phyloP scores from a whole-genome alignment of 495 filamentous ascomycete genomes.

The Neurospora discreta region DNA sequence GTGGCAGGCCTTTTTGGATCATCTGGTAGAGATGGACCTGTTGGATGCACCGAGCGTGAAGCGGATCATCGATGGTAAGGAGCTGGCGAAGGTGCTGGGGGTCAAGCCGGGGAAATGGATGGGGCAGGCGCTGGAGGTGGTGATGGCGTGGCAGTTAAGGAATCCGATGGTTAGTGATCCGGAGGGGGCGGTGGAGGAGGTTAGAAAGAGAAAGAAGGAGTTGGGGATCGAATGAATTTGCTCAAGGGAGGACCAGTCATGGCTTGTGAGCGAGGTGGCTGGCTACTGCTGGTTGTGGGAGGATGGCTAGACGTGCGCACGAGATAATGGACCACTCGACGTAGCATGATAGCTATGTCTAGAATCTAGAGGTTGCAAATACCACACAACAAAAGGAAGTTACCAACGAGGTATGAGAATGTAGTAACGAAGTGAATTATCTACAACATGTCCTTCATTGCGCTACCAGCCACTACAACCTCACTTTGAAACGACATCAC shows the following conservation, averaged over 20 bases:
- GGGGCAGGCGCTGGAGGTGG: constrained; percentile 55
- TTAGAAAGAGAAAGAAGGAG: constrained; percentile 43
- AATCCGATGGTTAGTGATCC: constrained; percentile 56
- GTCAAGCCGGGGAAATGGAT: constrained; percentile 68
- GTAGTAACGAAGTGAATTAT: background rate
- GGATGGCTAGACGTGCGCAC: background rate
- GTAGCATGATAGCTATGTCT: background rate
- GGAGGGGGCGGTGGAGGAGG: constrained; percentile 52
- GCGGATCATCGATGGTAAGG: constrained; percentile 52
- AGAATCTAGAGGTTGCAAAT: background rate
- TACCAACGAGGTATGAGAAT: background rate
- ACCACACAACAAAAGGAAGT: background rate
- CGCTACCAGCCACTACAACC: background rate
- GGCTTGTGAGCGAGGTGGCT: background rate
- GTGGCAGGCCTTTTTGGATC: constrained; percentile 47
- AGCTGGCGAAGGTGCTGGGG: constrained; percentile 50
- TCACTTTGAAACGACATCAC: background rate
- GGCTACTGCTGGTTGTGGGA: background rate
- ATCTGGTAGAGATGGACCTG: constrained; percentile 39
- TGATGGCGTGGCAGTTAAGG: constrained; percentile 75
- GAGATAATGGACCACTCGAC: background rate
- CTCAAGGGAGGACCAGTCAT: background rate
- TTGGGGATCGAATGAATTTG: constrained; percentile 32
- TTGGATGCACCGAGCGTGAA: constrained; percentile 42
- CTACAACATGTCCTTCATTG: background rate